Evolutionary conservation across 2,329 filamentous ascomycete species (phyloP), one percentile per base, ranked within the genome.

Genomic region (Ophiosphaerella herpotricha): DNA sequence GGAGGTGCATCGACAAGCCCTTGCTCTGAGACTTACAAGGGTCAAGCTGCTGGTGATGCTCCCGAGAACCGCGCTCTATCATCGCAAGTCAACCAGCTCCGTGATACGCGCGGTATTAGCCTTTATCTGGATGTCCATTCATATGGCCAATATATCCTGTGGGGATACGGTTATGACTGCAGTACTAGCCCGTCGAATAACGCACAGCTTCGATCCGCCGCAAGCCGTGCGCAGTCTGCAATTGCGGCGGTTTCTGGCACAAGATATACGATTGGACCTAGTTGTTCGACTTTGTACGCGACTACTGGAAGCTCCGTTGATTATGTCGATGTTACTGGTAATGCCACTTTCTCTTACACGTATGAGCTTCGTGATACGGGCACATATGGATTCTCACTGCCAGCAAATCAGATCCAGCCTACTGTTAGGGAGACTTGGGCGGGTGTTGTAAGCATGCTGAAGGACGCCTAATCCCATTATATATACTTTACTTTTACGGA

Each of bases 111-210:
- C 39, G 81, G 82, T 2, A 75, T 87, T 40, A 78, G 82, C 54
- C 75, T 86, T 1, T 88, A 81, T 64, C 80, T 88, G 33, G 85
- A 88, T 70, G 82, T 81, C 63, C 85, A 88, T 71, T 80, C 81
- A 1, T 87, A 85, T 66, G 57, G 56, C 26, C 60, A 64, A 23
- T 46, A 78, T 83, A 49, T 54, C 16, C 43, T 48, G 53, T 77
- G 78, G 48, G 80, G 68, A 21, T 87, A 85, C 56, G 84, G 84
- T 37, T 86, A 85, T 68, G 78, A 79, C 33, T 86, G 83, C 72
- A 74, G 66, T 32, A 70, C 66, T 11, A 67, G 74, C 26, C 66
- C 78, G 3, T 68, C 75, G 34, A 82, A 83, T 57, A 74, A 82
- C 53, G 64, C 73, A 7, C 70, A 79, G 48, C 77, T 82, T 48